Percentiles rank a stretch among this genome's conserved stretches.
Evolutionary conservation across 305 asterid genomes (phyloP).

Genomic region (Salvia sclarea): DNA sequence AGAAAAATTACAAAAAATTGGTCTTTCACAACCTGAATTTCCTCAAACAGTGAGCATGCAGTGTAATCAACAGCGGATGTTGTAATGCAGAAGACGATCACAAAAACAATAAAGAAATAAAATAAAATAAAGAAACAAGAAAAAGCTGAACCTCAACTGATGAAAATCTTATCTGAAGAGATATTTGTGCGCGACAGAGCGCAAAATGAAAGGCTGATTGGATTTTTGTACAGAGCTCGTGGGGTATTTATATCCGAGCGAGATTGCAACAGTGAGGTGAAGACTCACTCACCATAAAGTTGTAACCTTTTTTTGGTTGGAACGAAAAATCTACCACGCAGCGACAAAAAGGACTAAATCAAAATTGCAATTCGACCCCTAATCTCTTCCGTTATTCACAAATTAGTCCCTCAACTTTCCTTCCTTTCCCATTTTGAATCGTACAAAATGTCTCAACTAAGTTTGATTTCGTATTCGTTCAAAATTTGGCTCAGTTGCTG

Average conservation of each 20-base stretch:
- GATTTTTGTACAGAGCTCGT: slow-evolving; percentile 2
- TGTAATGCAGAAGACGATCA: background rate
- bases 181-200: slow-evolving; percentile 36
- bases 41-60: slow-evolving; percentile 25
- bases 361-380: slow-evolving; percentile 10
- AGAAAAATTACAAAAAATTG: too few species aligned
- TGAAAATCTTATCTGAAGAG: slow-evolving; percentile 38
- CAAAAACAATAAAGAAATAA: background rate
- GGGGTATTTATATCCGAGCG: slow-evolving; percentile 23
- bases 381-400: background rate
- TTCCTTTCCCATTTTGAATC: too few species aligned
- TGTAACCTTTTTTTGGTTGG: slow-evolving; percentile 20
- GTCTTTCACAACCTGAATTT: background rate
- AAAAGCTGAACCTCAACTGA: slow-evolving; percentile 25
- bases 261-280: slow-evolving; percentile 13
- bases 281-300: slow-evolving; percentile 24
- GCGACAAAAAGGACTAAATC: slow-evolving; percentile 14
- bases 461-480: too few species aligned
- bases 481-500: too few species aligned
- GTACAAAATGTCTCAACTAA: too few species aligned
- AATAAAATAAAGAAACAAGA: background rate
- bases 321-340: slow-evolving; percentile 30
- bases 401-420: slow-evolving; percentile 10
- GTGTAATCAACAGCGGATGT: background rate
- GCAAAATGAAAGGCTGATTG: slow-evolving; percentile 37